Evolutionary conservation across 2,329 filamentous ascomycete species (phyloP), one percentile per base, ranked within the genome.

Genomic region (Ophiostoma sp.): DNA sequence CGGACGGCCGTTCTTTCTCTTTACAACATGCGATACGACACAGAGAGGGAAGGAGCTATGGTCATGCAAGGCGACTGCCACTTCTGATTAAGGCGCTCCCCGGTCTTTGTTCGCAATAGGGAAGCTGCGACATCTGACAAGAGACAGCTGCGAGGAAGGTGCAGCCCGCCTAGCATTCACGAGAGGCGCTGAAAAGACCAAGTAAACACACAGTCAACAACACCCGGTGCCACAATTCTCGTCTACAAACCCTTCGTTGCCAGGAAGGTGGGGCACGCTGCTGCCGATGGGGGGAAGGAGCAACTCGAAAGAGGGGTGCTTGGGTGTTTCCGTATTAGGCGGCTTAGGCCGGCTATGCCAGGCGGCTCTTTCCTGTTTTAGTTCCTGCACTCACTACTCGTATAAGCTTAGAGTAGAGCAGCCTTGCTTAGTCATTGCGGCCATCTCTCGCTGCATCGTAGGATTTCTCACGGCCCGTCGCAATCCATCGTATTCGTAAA

Each of bases 251-350:
- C 58, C 27, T 62, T 67, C 66, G 70, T 71, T 72, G 69, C 69
- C 55, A 67, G 71, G 71, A 71, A 72, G 71, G 71, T 72, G 71
- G 71, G 71, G 71, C 71, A 68, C n/a, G 12, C 27, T 38, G 9
- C 18, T 47, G 63, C 63, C 44, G 60, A 60, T 60, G 55, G 55
- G 27, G 55, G 55, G 49, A 9, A 18, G 11, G n/a, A 11, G 8
- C 49, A 55, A 38, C 55, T 60, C 27, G 55, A 60, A 63, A 44
- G 60, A 63, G 63, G 63, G 63, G 63, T 64, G 63, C 63, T 64
- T 27, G 12, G 1, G 38, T 72, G 73, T 72, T 80, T 82, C 73
- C 89, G 80, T 73, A 84, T 80, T 40, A 18, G 36, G 60, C 41
- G 9, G 27, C 49, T 38, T 66, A 64, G 44, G 52, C 6, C 36